phyloP scores from a whole-genome alignment of 129 eudicot genomes.

The Chrysanthemum seticuspe region DNA sequence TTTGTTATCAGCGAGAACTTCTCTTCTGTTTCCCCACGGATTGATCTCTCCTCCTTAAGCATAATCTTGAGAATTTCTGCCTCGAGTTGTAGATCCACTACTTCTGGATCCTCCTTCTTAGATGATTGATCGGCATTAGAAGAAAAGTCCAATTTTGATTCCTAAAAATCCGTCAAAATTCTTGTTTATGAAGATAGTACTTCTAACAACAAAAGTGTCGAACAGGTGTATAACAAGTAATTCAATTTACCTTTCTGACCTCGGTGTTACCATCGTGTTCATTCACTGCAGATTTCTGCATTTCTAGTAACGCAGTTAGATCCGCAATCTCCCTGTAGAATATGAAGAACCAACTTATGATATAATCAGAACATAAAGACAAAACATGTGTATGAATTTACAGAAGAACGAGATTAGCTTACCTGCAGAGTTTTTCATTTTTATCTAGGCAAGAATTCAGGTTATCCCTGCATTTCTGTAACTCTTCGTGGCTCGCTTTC shows the following conservation, averaged over 20 bases:
- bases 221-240: conserved; percentile 1
- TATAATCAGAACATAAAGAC: neutral
- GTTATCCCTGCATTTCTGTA: conserved; percentile 51
- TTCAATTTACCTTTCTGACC: conserved; percentile 45
- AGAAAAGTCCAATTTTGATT: conserved; percentile 42
- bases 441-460: conserved; percentile 61
- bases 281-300: conserved; percentile 16
- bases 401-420: neutral
- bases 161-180: conserved; percentile 37
- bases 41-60: conserved; percentile 67
- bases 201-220: too few species aligned
- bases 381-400: neutral
- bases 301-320: conserved; percentile 45
- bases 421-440: conserved; percentile 67
- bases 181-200: neutral
- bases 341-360: neutral
- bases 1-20: conserved; percentile 33
- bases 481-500: conserved; percentile 42
- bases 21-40: conserved; percentile 38
- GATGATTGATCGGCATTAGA: conserved; percentile 25
- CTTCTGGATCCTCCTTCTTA: conserved; percentile 30
- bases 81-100: conserved; percentile 68
- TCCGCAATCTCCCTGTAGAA: conserved; percentile 63
- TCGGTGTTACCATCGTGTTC: conserved; percentile 36
- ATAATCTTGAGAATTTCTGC: conserved; percentile 67